These are phyloP conservation scores for Pseudogymnoascus sp. DNA, from an alignment of 2,329 filamentous ascomycete species.

Conservation along the genomic window DNA sequence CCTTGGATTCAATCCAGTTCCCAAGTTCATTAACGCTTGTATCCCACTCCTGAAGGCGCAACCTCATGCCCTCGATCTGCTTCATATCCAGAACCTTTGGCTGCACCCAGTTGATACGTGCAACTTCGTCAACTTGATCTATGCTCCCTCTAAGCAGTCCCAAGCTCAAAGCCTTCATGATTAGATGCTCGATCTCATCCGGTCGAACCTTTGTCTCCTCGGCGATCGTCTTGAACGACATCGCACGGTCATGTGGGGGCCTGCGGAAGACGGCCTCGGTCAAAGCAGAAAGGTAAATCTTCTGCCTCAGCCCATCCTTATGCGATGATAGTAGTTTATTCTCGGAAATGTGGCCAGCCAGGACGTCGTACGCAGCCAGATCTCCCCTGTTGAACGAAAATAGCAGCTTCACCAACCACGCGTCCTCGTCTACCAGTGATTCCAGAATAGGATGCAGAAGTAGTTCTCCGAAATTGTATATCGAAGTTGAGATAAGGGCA, in stretches of 20 bases:
- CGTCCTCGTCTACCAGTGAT: slow-evolving; percentile 66
- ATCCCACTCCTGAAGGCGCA: slow-evolving; percentile 87
- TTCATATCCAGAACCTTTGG: slow-evolving; percentile 94
- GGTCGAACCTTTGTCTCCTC: slow-evolving; percentile 86
- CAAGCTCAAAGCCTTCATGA: slow-evolving; percentile 98
- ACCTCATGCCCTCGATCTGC: slow-evolving; percentile 89
- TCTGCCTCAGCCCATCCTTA: slow-evolving; percentile 81
- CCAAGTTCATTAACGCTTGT: slow-evolving; percentile 90
- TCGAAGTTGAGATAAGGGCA: slow-evolving; percentile 84
- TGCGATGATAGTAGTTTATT: slow-evolving; percentile 74
- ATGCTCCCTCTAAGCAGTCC: slow-evolving; percentile 86
- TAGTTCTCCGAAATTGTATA: slow-evolving; percentile 99
- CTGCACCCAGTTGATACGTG: slow-evolving; percentile 97
- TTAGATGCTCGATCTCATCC: slow-evolving; percentile 91
- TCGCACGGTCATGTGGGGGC: slow-evolving; percentile 87
- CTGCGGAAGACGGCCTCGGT: slow-evolving; percentile 95
- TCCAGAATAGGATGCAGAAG: slow-evolving; percentile 93
- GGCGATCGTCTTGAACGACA: slow-evolving; percentile 83
- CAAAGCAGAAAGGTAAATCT: slow-evolving; percentile 93
- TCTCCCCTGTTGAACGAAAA: slow-evolving; percentile 98
- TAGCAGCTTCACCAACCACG: slow-evolving; percentile 90
- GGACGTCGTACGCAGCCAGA: slow-evolving; percentile 73
- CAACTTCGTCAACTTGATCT: slow-evolving; percentile 90
- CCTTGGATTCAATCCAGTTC: slow-evolving; percentile 91
- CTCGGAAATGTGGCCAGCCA: slow-evolving; percentile 72